Evolutionary conservation across 352 stramenopile species (phyloP).

Genomic region (Phytophthora brassicae): DNA sequence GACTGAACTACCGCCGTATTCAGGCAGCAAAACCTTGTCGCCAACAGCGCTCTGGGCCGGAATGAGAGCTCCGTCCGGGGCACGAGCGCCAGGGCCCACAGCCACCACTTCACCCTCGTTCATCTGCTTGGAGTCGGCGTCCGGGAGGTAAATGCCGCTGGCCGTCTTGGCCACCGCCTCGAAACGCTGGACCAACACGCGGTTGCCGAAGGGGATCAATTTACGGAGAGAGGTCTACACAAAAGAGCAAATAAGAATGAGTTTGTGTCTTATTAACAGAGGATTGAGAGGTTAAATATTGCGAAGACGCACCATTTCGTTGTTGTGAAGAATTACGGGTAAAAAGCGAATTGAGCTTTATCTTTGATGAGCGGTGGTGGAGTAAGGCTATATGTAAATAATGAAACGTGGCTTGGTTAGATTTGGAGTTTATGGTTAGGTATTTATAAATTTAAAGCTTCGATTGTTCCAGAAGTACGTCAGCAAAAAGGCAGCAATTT

Average conservation of each 20-base stretch:
- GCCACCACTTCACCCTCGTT: conserved; percentile 95
- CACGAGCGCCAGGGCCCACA: conserved; percentile 91
- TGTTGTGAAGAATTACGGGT: conserved; percentile 21
- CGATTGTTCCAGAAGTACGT: conserved; percentile 39
- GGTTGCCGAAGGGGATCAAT: conserved; percentile 94
- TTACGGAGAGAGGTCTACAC: conserved; percentile 76
- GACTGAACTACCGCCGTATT: conserved; percentile 94
- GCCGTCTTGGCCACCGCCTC: conserved; percentile 92
- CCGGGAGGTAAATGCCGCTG: conserved; percentile 94
- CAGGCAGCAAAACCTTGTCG: conserved; percentile 95
- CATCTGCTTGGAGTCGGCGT: conserved; percentile 91
- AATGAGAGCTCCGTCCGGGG: conserved; percentile 89
- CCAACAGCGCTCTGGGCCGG: conserved; percentile 86
- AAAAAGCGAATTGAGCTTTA: conserved; percentile 32
- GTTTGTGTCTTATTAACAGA: background rate
- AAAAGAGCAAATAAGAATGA: background rate
- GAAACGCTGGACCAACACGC: conserved; percentile 93
- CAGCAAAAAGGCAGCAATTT: no score
- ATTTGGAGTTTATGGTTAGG: background rate
- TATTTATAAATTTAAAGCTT: no score
- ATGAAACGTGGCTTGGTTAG: background rate
- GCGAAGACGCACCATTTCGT: conserved; percentile 25
- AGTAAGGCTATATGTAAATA: conserved; percentile 3
- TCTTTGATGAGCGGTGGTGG: conserved; percentile 5
- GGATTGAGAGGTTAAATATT: no score